Conservation (phyloP, 2,329 filamentous ascomycete species). For the Colletotrichum musicola region DNA sequence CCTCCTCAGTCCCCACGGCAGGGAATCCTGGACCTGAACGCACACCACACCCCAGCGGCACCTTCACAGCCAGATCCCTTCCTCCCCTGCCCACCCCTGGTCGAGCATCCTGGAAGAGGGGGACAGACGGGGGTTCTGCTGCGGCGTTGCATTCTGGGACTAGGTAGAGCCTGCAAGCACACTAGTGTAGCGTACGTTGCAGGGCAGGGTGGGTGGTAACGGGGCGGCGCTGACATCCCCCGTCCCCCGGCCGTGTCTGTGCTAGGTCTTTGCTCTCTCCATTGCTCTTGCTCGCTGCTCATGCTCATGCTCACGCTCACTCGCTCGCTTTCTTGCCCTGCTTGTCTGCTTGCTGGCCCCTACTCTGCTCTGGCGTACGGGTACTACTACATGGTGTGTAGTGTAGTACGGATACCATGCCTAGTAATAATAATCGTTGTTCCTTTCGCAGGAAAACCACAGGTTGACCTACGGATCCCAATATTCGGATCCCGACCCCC, state of each 20-base stretch:
- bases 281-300: slow-evolving; percentile 17
- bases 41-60: slow-evolving; percentile 21
- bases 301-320: not conserved
- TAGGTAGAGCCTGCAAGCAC: slow-evolving; percentile 31
- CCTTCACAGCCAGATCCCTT: slow-evolving; percentile 32
- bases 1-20: slow-evolving; percentile 25
- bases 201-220: slow-evolving; percentile 20
- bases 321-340: not conserved
- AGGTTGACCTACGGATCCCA: slow-evolving; percentile 34
- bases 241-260: not conserved
- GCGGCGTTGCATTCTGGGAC: slow-evolving; percentile 36
- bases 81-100: slow-evolving; percentile 10
- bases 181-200: not conserved
- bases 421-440: not conserved
- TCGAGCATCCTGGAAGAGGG: slow-evolving; percentile 35
- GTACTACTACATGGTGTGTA: too few species aligned
- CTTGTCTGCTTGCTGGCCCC: not conserved
- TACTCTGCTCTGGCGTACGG: not conserved
- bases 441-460: slow-evolving; percentile 14
- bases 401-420: not conserved
- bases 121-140: slow-evolving; percentile 31
- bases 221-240: slow-evolving; percentile 24
- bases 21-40: slow-evolving; percentile 23
- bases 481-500: slow-evolving; percentile 32
- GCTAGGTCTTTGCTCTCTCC: not conserved